Conservation (phyloP, 306 rosid genomes). For the Corylus americana region DNA sequence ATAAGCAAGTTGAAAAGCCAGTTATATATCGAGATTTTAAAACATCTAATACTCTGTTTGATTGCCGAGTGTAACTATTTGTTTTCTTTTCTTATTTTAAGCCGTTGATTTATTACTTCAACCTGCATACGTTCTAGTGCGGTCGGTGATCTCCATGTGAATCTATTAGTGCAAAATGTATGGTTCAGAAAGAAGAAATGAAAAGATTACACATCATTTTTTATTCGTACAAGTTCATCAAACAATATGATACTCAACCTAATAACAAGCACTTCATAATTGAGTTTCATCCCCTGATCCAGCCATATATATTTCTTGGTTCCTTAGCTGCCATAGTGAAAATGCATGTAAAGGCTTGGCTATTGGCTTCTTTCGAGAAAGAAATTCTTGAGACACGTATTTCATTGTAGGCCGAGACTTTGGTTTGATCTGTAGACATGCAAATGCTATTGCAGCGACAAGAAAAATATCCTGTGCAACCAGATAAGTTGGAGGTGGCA, state of each 20-base stretch:
- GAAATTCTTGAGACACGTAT: background rate
- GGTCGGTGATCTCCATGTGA: background rate
- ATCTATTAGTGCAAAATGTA: too few relatives aligned
- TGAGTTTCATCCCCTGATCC: too few relatives aligned
- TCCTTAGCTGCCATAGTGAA: too few relatives aligned
- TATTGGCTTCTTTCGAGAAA: background rate
- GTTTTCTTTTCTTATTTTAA: background rate
- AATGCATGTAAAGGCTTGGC: background rate
- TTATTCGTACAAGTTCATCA: too few relatives aligned
- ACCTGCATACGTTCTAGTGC: background rate
- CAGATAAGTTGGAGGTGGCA: background rate
- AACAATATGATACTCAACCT: too few relatives aligned
- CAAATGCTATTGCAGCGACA: background rate
- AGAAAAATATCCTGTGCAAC: background rate
- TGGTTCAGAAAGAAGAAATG: too few relatives aligned
- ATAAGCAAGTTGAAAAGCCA: conserved; percentile 53
- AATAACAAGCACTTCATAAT: too few relatives aligned
- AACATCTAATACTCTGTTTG: conserved; percentile 59
- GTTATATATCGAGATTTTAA: conserved; percentile 67
- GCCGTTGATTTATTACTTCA: background rate
- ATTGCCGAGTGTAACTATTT: conserved; percentile 37
- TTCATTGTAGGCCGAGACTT: background rate
- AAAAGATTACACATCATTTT: too few relatives aligned
- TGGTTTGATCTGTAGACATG: background rate
- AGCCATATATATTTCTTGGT: too few relatives aligned